Evolutionary conservation across 768 basidiomycete genomes (phyloP), one percentile per base, ranked within the genome.

Genomic region (Ephemerocybe angulata): DNA sequence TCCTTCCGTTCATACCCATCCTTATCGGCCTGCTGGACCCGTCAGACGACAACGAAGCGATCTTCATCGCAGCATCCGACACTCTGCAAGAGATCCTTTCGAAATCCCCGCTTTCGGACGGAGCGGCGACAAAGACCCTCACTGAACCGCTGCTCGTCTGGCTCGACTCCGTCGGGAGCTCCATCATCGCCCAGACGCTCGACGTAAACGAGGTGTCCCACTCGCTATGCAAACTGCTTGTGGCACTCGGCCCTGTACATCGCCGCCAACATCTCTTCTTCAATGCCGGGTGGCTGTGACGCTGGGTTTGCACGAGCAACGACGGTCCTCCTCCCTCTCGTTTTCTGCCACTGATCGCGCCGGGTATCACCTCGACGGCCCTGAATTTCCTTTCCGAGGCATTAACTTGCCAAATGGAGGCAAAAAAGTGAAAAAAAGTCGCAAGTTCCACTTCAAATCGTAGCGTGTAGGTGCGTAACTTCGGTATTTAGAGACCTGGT

Each of bases 121-220:
- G 90, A 0, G 74, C 79, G 24, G 90, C 88, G 1, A 77, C 78
- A 17, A 80, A 80, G 52, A 80, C 86, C 0, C 77, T 95, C 28
- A 93, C 93, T 0, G 90, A 94, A 63, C 94, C 94, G 2, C 72
- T 98, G 6, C 73, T 97, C n/a, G 70, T 84, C 3, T 98, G 93
- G 92, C 64, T 86, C 0, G 78, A 85, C 55, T 66, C 72, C 0
- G 72, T 77, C 41, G 90, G 87, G 7, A 67, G 72, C 24, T 62
- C 65, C 12, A 81, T 88, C 21, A 58, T 74, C 15, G 63, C 78
- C 56, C 54, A 58, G 3, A 70, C 66, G 2, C 53, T 74, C 27
- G 73, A 72, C 3, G 72, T 81, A 2, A 77, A 81, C 22, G 82
- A 85, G 15, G 67, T 83, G 2, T 80, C 88, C 0, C 85, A 82